A percentile compares a stretch with the other conserved stretches of the same genome.
Conservation (phyloP, 441 rosid species). For the Pelargonium myrrhifolium region DNA sequence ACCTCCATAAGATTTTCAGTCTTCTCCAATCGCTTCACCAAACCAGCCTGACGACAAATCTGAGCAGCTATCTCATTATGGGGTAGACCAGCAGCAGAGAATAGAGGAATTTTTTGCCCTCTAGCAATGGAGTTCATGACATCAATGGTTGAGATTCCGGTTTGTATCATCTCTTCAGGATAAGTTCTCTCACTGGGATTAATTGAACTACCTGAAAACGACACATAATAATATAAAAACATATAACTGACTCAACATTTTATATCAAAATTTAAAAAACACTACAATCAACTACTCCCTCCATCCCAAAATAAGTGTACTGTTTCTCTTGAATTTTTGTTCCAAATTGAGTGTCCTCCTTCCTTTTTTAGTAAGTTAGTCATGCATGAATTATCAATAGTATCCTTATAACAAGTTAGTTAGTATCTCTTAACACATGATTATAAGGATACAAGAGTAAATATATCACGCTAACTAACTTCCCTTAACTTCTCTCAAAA, state of each 20-base stretch:
- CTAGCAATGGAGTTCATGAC: constrained; percentile 99
- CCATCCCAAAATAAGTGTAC: too few species aligned
- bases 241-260: background rate
- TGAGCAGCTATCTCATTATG: constrained; percentile 99
- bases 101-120: constrained; percentile 96
- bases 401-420: too few species aligned
- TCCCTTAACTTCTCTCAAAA: too few species aligned
- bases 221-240: background rate
- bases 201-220: constrained; percentile 80
- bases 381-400: too few species aligned
- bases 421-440: too few species aligned
- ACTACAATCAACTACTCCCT: too few species aligned
- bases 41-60: constrained; percentile 99
- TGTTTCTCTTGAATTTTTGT: too few species aligned
- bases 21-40: constrained; percentile 92
- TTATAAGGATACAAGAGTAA: too few species aligned
- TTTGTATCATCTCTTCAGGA: constrained; percentile 99
- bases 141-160: constrained; percentile 97
- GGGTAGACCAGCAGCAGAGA: constrained; percentile 99
- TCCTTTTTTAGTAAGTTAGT: too few species aligned
- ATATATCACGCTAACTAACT: too few species aligned
- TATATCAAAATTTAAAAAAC: background rate
- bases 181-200: constrained; percentile 98
- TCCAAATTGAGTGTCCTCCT: too few species aligned
- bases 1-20: constrained; percentile 61